Evolutionary conservation across 1,284 basidiomycete genomes (phyloP), one percentile per base, ranked within the genome.

Genomic region (Agroathelia rolfsii): DNA sequence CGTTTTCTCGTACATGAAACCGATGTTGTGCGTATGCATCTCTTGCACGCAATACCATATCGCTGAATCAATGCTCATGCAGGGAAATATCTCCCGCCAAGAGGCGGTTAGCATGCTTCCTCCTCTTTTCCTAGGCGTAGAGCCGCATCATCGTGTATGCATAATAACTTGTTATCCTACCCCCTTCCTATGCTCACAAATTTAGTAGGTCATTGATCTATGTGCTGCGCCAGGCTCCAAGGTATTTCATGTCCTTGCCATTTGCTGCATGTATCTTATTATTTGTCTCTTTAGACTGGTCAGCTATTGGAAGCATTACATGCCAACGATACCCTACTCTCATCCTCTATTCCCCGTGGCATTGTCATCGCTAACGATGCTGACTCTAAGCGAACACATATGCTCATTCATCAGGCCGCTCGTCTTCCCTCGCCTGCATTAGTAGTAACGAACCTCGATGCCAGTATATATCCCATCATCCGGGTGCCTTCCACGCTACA

Each of bases 221-320:
- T 99, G 94, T 52, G 95, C 95, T n/a, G 94, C 95, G 2, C 95
- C 95, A 1, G 95, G 95, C 10, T 95, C 90, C 19, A 98, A 99
- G 62, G 84, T 78, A 36, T 34, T n/a, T n/a, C n/a, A n/a, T n/a
- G n/a, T n/a, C n/a, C n/a, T n/a, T n/a, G 52, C 35, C 27, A 4
- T 12, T 8, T 19, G 7, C 16, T 5, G 12, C 24, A n/a, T 7
- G 30, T 25, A n/a, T 35, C 27, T 20, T n/a, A n/a, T n/a, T n/a
- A 16, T 18, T 24, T 12, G 12, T 19, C 4, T 32, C 21, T 39
- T 4, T 32, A 82, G 76, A 93, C 90, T 5, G 86, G 87, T 4
- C 92, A 95, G 62, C 64, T 95, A 10, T 71, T 95, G 24, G 90
- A 95, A 64, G 83, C 86, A 2, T 63, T 95, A 3, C 89, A 94